Evolutionary conservation across 768 basidiomycete species (phyloP), one percentile per base, ranked within the genome.

Genomic region (Boletus reticuloceps): DNA sequence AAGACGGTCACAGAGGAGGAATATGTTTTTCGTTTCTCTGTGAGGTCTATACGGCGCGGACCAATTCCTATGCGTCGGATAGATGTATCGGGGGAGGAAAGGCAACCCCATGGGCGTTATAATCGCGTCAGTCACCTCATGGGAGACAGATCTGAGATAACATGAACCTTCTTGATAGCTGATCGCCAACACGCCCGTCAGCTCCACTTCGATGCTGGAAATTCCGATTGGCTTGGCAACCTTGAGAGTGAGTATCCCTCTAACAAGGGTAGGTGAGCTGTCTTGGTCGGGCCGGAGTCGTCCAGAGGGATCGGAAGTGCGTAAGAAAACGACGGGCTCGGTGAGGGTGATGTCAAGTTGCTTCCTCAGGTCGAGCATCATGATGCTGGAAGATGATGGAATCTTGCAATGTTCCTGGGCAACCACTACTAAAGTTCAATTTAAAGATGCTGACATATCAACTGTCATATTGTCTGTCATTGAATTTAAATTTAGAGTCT

Each of bases 81-180:
- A n/a, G n/a, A n/a, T n/a, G n/a, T n/a, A n/a, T n/a, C n/a, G n/a
- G n/a, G n/a, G n/a, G n/a, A n/a, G n/a, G n/a, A n/a, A n/a, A n/a
- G n/a, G n/a, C n/a, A n/a, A n/a, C n/a, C n/a, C n/a, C n/a, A n/a
- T n/a, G n/a, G n/a, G n/a, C n/a, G n/a, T n/a, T n/a, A n/a, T n/a
- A n/a, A 22, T 29, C 7, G 29, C 14, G 14, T 49, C 29, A 42
- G 53, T 52, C 14, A 27, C 37, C 34, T 37, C n/a, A n/a, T 31
- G 42, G 11, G n/a, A 31, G 27, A 44, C 12, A 53, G 53, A 53
- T 36, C 34, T 27, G 36, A 20, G 37, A 47, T 67, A 7, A 50
- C 11, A 70, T 82, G 47, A 51, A 94, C 96, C 92, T 79, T 98
- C 96, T 13, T 90, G 87, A 87, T 89, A 93, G 42, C 84, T 80